phyloP scores from a whole-genome alignment of 2,329 filamentous ascomycete species.

The Ceratocystis destructans region DNA sequence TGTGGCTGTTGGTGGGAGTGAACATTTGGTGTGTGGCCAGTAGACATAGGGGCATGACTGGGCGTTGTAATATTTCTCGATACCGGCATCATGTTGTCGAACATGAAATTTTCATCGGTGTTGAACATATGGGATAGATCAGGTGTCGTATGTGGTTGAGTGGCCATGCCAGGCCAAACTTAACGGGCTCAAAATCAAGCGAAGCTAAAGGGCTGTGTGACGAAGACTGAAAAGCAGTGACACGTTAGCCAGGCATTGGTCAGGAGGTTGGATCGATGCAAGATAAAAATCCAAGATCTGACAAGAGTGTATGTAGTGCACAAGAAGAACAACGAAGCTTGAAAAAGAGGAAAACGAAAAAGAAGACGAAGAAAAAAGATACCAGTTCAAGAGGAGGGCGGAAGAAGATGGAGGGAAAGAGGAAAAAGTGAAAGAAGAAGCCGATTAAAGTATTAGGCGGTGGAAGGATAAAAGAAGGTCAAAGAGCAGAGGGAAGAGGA shows the following conservation, averaged over 20 bases:
- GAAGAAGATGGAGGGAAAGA: constrained; percentile 18
- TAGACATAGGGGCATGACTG: constrained; percentile 44
- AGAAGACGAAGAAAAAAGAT: neutral
- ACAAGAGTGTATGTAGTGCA: neutral
- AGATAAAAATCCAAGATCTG: neutral
- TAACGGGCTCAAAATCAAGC: constrained; percentile 1
- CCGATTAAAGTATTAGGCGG: constrained; percentile 15
- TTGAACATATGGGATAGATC: constrained; percentile 38
- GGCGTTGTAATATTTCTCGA: constrained; percentile 31
- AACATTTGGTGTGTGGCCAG: constrained; percentile 23
- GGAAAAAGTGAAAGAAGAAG: constrained; percentile 20
- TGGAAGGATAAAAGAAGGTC: constrained; percentile 8
- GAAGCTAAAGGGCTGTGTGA: constrained; percentile 13
- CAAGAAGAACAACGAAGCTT: constrained; percentile 1
- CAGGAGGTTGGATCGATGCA: constrained; percentile 8
- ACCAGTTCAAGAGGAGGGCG: neutral
- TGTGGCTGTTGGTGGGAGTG: constrained; percentile 4
- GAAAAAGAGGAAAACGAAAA: neutral
- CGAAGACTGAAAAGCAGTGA: constrained; percentile 13
- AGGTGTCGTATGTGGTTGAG: constrained; percentile 6
- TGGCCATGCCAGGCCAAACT: constrained; percentile 14
- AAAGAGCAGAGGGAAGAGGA: constrained; percentile 13
- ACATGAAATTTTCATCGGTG: constrained; percentile 34
- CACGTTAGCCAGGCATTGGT: constrained; percentile 15
- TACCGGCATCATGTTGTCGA: neutral